Evolutionary conservation across 148 eudicot genomes (phyloP).

Genomic region (Chenopodium berlandieri): DNA sequence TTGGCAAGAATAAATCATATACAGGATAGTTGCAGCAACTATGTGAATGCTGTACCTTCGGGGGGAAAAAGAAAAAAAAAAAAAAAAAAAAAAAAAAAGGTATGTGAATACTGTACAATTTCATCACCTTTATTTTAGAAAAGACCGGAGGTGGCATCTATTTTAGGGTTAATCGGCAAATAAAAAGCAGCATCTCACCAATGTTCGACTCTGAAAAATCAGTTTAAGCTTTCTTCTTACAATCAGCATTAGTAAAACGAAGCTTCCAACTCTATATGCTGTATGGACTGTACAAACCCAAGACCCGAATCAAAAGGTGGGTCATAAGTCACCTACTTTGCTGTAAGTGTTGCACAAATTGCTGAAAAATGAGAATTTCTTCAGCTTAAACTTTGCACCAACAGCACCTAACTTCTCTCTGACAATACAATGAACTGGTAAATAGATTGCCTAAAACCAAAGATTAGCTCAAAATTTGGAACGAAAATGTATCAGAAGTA

Average conservation of each 20-base stretch:
- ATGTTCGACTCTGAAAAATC: neutral
- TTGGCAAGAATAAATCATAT: neutral
- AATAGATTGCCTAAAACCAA: conserved; percentile 24
- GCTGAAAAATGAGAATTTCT: neutral
- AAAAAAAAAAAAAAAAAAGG: no score
- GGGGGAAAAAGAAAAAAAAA: no score
- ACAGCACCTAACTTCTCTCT: conserved; percentile 18
- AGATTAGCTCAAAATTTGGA: conserved; percentile 23
- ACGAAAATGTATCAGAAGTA: conserved; percentile 51
- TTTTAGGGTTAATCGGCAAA: neutral
- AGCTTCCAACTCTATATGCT: conserved; percentile 9
- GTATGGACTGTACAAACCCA: conserved; percentile 25
- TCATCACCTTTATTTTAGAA: conserved; percentile 7
- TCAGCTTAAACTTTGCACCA: conserved; percentile 7
- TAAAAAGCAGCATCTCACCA: neutral
- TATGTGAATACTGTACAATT: conserved; percentile 27
- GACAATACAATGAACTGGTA: conserved; percentile 21
- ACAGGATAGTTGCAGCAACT: neutral
- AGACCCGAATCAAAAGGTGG: conserved; percentile 9
- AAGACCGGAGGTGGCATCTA: neutral
- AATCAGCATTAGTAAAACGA: neutral
- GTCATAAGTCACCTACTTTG: conserved; percentile 22
- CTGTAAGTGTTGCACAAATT: conserved; percentile 16
- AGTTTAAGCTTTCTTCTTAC: conserved; percentile 2
- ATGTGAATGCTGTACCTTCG: conserved; percentile 22